phyloP scores from a whole-genome alignment of 2,329 filamentous ascomycete genomes.

The Stachybotrys elegans region DNA sequence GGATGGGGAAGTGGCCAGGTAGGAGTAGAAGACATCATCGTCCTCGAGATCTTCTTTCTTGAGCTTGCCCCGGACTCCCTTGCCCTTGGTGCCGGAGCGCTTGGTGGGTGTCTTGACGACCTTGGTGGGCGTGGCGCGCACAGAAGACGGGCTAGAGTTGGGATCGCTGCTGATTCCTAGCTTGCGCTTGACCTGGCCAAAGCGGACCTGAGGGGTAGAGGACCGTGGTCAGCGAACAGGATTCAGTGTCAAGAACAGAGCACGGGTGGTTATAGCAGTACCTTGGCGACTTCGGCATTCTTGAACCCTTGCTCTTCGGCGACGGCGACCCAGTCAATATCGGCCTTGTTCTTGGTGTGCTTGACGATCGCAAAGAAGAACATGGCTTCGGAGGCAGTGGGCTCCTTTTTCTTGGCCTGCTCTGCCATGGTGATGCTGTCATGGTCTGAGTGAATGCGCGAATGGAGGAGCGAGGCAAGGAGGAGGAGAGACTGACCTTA shows the following conservation, averaged over 20 bases:
- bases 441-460: conserved; percentile 6
- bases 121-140: conserved; percentile 18
- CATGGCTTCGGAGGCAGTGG: conserved; percentile 34
- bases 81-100: conserved; percentile 18
- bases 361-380: conserved; percentile 41
- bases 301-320: conserved; percentile 38
- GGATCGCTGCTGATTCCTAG: conserved; percentile 29
- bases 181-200: conserved; percentile 45
- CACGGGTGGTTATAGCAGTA: conserved; percentile 18
- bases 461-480: neutral
- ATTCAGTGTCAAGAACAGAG: neutral
- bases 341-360: conserved; percentile 35
- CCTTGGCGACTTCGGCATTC: conserved; percentile 39
- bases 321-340: conserved; percentile 43
- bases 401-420: conserved; percentile 24
- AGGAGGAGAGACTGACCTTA: neutral
- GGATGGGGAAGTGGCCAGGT: too few relatives aligned
- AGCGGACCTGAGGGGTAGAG: conserved; percentile 32
- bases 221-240: neutral
- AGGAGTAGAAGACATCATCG: too few relatives aligned
- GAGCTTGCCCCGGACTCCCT: conserved; percentile 13
- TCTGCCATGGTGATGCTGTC: conserved; percentile 22
- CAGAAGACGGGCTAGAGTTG: conserved; percentile 7
- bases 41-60: too few relatives aligned
- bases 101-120: conserved; percentile 21